Evolutionary conservation across 192 early-diverging fungal species (phyloP).

Genomic region (Cladochytrium replicatum): DNA sequence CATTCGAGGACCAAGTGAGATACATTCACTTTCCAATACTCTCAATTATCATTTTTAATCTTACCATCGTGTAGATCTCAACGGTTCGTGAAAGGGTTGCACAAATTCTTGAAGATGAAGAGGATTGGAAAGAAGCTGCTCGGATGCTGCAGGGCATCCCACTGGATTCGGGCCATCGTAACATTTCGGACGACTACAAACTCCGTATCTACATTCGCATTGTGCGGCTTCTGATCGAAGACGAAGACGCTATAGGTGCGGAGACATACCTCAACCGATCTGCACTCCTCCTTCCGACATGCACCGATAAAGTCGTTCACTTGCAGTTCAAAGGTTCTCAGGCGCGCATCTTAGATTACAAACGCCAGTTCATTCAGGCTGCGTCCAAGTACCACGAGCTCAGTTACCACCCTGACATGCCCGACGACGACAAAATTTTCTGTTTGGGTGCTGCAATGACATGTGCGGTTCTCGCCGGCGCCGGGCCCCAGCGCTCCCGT

Average conservation of each 20-base stretch:
- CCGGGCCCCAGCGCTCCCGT: slow-evolving; percentile 80
- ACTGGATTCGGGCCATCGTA: slow-evolving; percentile 78
- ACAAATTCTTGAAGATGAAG: slow-evolving; percentile 55
- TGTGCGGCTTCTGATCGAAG: slow-evolving; percentile 74
- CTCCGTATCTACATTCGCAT: slow-evolving; percentile 76
- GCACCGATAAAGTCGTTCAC: slow-evolving; percentile 32
- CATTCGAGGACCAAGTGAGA: slow-evolving; percentile 72
- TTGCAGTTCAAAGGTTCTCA: slow-evolving; percentile 72
- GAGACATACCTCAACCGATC: slow-evolving; percentile 80
- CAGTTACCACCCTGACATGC: slow-evolving; percentile 57
- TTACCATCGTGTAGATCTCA: slow-evolving; percentile 57
- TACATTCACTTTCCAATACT: neutral
- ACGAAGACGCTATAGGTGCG: slow-evolving; percentile 70
- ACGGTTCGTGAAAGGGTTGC: slow-evolving; percentile 67
- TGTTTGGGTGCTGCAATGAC: slow-evolving; percentile 58
- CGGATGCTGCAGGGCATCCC: slow-evolving; percentile 77
- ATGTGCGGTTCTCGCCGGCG: slow-evolving; percentile 82
- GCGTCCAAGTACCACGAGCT: slow-evolving; percentile 76
- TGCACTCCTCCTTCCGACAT: slow-evolving; percentile 47
- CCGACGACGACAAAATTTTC: slow-evolving; percentile 46
- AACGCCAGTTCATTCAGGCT: slow-evolving; percentile 77
- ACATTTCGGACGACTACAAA: slow-evolving; percentile 51
- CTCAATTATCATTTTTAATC: no score
- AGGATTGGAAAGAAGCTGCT: slow-evolving; percentile 80
- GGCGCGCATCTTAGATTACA: slow-evolving; percentile 74